phyloP scores from a whole-genome alignment of 1,284 basidiomycete genomes.

The Tilletia setariae region DNA sequence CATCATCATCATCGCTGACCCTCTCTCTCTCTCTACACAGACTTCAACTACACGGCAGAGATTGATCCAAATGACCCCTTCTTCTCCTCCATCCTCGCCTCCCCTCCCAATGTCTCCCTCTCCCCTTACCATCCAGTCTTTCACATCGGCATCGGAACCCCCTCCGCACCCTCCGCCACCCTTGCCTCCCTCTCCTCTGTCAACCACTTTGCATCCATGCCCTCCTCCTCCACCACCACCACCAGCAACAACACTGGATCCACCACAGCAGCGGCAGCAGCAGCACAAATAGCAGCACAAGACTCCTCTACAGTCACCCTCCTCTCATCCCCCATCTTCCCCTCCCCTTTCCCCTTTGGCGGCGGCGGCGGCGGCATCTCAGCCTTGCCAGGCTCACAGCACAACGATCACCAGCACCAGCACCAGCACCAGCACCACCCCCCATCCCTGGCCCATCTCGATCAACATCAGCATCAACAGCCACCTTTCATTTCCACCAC shows the following conservation, averaged over 20 bases:
- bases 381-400: neutral
- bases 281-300: neutral
- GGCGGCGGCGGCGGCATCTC: neutral
- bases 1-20: neutral
- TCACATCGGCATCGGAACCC: neutral
- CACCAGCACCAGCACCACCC: neutral
- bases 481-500: neutral
- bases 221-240: neutral
- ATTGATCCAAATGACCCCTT: conserved; percentile 13
- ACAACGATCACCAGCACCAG: neutral
- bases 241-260: conserved; percentile 2
- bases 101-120: neutral
- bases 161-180: neutral
- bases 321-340: neutral
- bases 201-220: neutral
- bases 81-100: conserved; percentile 6
- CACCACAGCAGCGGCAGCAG: neutral
- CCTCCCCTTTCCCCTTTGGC: neutral
- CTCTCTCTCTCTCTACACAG: neutral
- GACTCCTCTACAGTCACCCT: neutral
- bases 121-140: conserved; percentile 3
- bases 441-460: neutral
- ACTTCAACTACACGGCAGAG: conserved; percentile 13
- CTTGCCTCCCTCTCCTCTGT: neutral
- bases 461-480: neutral